Base-by-base conservation (phyloP, 2,329 filamentous ascomycete genomes). In the Colletotrichum phormii region DNA sequence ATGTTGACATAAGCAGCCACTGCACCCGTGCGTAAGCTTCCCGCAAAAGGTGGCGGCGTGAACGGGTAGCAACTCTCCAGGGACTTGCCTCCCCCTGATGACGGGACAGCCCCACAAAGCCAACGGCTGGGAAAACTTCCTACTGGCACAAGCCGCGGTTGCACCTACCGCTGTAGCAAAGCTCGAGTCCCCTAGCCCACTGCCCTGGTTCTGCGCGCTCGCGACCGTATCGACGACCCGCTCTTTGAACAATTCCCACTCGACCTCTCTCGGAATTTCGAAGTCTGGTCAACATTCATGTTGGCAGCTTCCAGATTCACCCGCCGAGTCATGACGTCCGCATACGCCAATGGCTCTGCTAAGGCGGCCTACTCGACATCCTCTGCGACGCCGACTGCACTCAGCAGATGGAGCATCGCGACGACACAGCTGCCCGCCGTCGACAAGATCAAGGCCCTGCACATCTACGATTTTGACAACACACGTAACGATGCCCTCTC, bases 381-480 rank as follows among this genome's bases (percentile, higher is more conserved):
- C 22, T 57, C 73, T 15, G 77, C 81, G 77, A 97, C 94, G 1
- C 82, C 93, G 72, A 97, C 94, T 18, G 90, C 92, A 54, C 85
- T 98, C 75, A 92, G 92, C 82, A 88, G 95, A 76, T 98, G 95
- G 95, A 97, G 94, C 53, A 91, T 95, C 77, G 85, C 92, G 73
- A 91, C 91, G 79, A 92, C 90, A 79, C 89, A 92, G 73, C 86
- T 97, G 76, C 60, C 75, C 89, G 89, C 90, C 37, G 87, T 91
- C 12, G 87, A 93, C 54, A 86, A 90, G 67, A 92, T 98, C 82
- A 94, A 90, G 80, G 85, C 91, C 9, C 91, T 99, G 64, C 96
- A 98, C 80, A 89, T 99, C 77, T 98, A 98, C 85, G 97, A 99
- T 82, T 99, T 98, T 82, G 97, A 99, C 83, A 98, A 99, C 80